phyloP scores from a whole-genome alignment of 2,329 filamentous ascomycete species.

The Apiospora malaysiana region DNA sequence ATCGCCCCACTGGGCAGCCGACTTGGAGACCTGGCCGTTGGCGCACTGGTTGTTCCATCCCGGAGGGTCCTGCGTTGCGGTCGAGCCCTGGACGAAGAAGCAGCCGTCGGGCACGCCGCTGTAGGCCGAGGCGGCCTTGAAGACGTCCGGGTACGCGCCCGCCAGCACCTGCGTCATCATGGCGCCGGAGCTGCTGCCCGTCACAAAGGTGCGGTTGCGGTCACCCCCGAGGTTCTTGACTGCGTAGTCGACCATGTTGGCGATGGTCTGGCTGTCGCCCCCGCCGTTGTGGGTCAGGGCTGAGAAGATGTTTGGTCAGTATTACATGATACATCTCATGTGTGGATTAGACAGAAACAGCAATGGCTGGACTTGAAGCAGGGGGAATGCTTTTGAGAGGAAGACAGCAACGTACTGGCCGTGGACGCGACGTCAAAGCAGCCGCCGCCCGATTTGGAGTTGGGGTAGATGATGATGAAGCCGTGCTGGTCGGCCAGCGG shows the following conservation, averaged over 20 bases:
- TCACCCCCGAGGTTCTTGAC: slow-evolving; percentile 57
- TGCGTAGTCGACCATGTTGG: slow-evolving; percentile 63
- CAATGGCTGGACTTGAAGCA: too few species aligned
- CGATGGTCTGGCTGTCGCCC: slow-evolving; percentile 60
- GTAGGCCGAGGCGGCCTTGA: slow-evolving; percentile 50
- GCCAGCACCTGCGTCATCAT: slow-evolving; percentile 57
- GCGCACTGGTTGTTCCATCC: slow-evolving; percentile 59
- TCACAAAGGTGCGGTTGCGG: slow-evolving; percentile 56
- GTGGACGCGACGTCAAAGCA: slow-evolving; percentile 66
- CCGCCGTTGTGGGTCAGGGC: slow-evolving; percentile 56
- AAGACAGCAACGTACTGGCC: not conserved
- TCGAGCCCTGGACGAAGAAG: slow-evolving; percentile 45
- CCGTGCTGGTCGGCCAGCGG: slow-evolving; percentile 47
- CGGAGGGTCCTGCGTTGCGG: slow-evolving; percentile 34
- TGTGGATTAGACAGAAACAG: too few species aligned
- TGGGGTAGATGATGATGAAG: slow-evolving; percentile 60
- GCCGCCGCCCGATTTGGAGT: slow-evolving; percentile 53
- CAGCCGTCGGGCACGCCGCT: slow-evolving; percentile 51
- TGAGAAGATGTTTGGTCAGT: not conserved
- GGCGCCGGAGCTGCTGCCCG: slow-evolving; percentile 51
- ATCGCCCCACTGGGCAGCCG: slow-evolving; percentile 53
- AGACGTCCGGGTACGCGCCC: slow-evolving; percentile 52
- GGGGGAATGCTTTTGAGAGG: too few species aligned
- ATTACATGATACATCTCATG: too few species aligned
- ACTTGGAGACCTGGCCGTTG: slow-evolving; percentile 47